Conservation (phyloP, 805 yeast species). For the Torulaspora microellipsoides region DNA sequence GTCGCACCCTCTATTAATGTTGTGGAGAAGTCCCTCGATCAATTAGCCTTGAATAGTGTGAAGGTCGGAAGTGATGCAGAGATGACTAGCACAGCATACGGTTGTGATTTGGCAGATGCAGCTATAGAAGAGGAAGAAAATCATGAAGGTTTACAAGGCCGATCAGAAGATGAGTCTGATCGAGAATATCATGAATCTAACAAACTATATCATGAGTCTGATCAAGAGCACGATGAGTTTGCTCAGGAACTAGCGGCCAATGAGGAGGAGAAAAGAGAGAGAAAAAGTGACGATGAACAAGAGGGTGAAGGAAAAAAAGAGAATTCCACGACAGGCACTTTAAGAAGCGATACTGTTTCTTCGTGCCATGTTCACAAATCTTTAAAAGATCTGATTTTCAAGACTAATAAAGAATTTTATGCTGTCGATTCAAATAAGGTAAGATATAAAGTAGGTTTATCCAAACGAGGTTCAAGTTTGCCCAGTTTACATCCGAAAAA, state of each 20-base stretch:
- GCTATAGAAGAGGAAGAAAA: too few relatives aligned
- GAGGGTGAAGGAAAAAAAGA: neutral
- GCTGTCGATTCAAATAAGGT: slow-evolving; percentile 26
- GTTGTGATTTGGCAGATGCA: too few relatives aligned
- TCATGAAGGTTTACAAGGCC: too few relatives aligned
- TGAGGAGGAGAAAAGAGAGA: too few relatives aligned
- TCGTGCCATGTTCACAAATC: slow-evolving; percentile 22
- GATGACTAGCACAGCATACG: neutral
- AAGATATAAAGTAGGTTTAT: slow-evolving; percentile 25
- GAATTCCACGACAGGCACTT: neutral
- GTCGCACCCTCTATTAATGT: slow-evolving; percentile 3
- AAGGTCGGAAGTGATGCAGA: neutral
- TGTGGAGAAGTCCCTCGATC: slow-evolving; percentile 5
- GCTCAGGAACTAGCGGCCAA: too few relatives aligned
- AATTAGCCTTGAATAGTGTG: slow-evolving; percentile 1
- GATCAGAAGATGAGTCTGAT: too few relatives aligned
- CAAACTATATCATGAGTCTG: too few relatives aligned
- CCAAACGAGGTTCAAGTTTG: slow-evolving; percentile 12
- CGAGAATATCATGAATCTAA: too few relatives aligned
- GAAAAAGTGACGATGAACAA: too few relatives aligned
- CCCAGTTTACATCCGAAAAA: slow-evolving; percentile 18
- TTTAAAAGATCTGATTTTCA: slow-evolving; percentile 24
- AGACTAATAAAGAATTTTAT: slow-evolving; percentile 24
- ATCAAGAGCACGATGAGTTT: too few relatives aligned
- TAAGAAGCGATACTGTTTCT: neutral